Conservation (phyloP, 164 flowering plant genomes). For the Kingdonia uniflora region DNA sequence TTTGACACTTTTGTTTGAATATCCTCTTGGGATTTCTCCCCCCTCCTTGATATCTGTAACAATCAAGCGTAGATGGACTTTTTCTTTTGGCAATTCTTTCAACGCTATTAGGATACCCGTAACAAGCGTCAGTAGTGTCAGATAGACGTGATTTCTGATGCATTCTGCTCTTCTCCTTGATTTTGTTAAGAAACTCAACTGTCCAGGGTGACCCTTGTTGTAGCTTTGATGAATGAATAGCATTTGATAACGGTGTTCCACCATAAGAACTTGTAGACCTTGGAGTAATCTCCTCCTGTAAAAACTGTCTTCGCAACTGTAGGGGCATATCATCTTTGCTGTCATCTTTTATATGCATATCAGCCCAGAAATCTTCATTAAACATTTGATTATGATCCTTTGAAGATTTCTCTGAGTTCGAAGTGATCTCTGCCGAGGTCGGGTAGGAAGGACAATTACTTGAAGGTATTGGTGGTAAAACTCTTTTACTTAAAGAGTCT, state of each 20-base stretch:
- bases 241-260: slow-evolving; percentile 43
- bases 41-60: too few relatives aligned
- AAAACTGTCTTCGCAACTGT: slow-evolving; percentile 15
- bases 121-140: slow-evolving; percentile 22
- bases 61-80: slow-evolving; percentile 81
- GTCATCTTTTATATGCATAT: slow-evolving; percentile 11
- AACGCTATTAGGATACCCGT: slow-evolving; percentile 19
- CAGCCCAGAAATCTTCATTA: slow-evolving; percentile 10
- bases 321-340: slow-evolving; percentile 12
- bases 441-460: slow-evolving; percentile 25
- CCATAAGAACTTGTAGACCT: slow-evolving; percentile 18
- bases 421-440: slow-evolving; percentile 27
- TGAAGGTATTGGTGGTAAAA: slow-evolving; percentile 27
- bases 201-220: slow-evolving; percentile 84
- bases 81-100: slow-evolving; percentile 44
- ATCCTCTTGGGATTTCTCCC: slow-evolving; percentile 29
- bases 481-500: slow-evolving; percentile 22
- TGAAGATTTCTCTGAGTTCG: slow-evolving; percentile 20
- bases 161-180: slow-evolving; percentile 61
- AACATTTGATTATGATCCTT: slow-evolving; percentile 16
- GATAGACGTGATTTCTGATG: slow-evolving; percentile 40
- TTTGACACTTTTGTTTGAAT: slow-evolving; percentile 36
- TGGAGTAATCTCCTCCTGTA: slow-evolving; percentile 19
- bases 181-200: slow-evolving; percentile 69
- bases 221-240: slow-evolving; percentile 30